phyloP scores from a whole-genome alignment of 2,329 filamentous ascomycete species.

The Fusarium brachygibbosum region DNA sequence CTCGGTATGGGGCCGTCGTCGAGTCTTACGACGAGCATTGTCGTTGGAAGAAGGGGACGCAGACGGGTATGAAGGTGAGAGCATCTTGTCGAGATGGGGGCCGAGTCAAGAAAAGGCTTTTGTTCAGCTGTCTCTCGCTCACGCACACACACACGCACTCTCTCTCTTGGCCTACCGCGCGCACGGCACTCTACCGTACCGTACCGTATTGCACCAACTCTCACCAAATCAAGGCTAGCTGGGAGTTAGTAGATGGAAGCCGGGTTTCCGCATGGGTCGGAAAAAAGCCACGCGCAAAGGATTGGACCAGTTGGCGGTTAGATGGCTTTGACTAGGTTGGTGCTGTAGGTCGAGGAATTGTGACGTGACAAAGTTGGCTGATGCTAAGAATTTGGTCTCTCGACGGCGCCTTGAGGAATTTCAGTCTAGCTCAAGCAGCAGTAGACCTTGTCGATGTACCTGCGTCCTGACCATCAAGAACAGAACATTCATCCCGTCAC shows the following conservation, averaged over 20 bases:
- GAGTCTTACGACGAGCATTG: slow-evolving; percentile 47
- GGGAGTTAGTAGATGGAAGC: slow-evolving; percentile 35
- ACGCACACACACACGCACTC: not conserved
- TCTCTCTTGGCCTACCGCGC: slow-evolving; percentile 18
- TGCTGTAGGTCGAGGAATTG: slow-evolving; percentile 41
- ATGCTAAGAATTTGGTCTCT: slow-evolving; percentile 36
- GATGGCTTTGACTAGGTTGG: slow-evolving; percentile 24
- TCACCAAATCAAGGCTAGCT: slow-evolving; percentile 35
- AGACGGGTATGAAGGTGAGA: slow-evolving; percentile 34
- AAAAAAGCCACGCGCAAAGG: slow-evolving; percentile 44
- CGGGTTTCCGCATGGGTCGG: slow-evolving; percentile 41
- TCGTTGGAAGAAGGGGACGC: slow-evolving; percentile 39
- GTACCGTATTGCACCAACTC: slow-evolving; percentile 13
- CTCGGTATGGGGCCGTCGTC: slow-evolving; percentile 45
- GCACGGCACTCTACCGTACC: slow-evolving; percentile 24
- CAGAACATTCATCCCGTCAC: slow-evolving; percentile 26
- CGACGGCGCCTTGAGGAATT: slow-evolving; percentile 43
- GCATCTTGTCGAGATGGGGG: slow-evolving; percentile 37
- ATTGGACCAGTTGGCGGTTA: slow-evolving; percentile 40
- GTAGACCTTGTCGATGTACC: slow-evolving; percentile 28
- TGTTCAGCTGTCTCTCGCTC: slow-evolving; percentile 26
- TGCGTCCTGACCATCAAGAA: slow-evolving; percentile 27
- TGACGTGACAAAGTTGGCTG: slow-evolving; percentile 47
- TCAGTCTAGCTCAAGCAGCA: too few species aligned
- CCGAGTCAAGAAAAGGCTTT: slow-evolving; percentile 37